phyloP scores from a whole-genome alignment of 176 grass and related monocot genomes.

The Metroxylon sagu region DNA sequence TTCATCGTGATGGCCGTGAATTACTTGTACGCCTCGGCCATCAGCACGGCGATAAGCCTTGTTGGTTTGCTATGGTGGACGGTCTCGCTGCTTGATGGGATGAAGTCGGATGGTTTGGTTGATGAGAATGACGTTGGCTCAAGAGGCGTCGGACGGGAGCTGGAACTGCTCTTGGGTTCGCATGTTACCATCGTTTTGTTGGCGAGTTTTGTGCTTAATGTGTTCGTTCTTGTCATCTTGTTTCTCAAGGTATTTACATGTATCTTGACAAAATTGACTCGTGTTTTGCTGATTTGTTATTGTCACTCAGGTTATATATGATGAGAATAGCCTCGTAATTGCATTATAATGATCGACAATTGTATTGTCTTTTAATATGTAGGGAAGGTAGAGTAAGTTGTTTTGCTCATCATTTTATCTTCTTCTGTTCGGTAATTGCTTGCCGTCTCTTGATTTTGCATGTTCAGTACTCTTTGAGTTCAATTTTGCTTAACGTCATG shows the following conservation, averaged over 20 bases:
- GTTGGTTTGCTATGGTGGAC: slow-evolving; percentile 66
- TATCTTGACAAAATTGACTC: too few relatives aligned
- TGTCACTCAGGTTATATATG: too few relatives aligned
- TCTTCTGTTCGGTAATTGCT: too few relatives aligned
- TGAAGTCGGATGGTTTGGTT: slow-evolving; percentile 12
- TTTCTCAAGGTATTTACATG: slow-evolving; percentile 44
- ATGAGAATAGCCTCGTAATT: too few relatives aligned
- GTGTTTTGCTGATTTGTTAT: too few relatives aligned
- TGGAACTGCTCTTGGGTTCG: slow-evolving; percentile 38
- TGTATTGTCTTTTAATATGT: too few relatives aligned
- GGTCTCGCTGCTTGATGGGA: slow-evolving; percentile 40
- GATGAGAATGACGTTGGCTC: background rate
- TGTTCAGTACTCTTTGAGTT: too few relatives aligned
- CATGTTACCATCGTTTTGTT: slow-evolving; percentile 49
- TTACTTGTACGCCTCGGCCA: slow-evolving; percentile 46
- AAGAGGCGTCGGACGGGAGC: background rate
- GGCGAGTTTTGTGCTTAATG: slow-evolving; percentile 53
- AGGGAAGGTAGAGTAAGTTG: too few relatives aligned
- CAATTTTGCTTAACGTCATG: too few relatives aligned
- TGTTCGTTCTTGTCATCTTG: slow-evolving; percentile 39
- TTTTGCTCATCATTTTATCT: too few relatives aligned
- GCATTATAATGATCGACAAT: too few relatives aligned
- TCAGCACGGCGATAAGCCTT: slow-evolving; percentile 43
- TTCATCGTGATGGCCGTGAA: slow-evolving; percentile 52
- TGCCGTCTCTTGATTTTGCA: too few relatives aligned